Evolutionary conservation across 1,139 yeast species (phyloP).

Genomic region (Waltiozyma sp.): DNA sequence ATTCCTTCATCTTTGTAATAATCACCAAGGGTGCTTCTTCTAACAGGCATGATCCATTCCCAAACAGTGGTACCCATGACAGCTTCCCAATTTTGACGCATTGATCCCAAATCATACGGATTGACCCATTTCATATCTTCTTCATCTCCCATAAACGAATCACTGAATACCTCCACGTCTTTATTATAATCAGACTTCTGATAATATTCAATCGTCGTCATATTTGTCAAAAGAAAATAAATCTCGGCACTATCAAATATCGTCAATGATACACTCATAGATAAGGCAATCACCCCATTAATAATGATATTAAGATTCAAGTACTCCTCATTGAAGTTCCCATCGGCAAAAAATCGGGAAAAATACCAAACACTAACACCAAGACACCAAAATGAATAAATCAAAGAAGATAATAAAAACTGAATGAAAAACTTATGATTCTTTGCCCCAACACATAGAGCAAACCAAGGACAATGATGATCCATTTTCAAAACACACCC

Average conservation of each 20-base stretch:
- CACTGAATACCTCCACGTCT: slow-evolving; percentile 30
- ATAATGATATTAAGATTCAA: slow-evolving; percentile 53
- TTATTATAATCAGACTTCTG: slow-evolving; percentile 45
- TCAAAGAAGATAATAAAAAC: slow-evolving; percentile 47
- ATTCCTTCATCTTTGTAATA: slow-evolving; percentile 35
- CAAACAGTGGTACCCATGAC: slow-evolving; percentile 60
- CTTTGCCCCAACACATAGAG: slow-evolving; percentile 72
- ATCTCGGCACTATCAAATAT: slow-evolving; percentile 50
- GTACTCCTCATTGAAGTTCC: slow-evolving; percentile 27
- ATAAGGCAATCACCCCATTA: slow-evolving; percentile 45
- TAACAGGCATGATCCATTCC: slow-evolving; percentile 68
- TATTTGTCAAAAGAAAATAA: slow-evolving; percentile 49
- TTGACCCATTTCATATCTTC: slow-evolving; percentile 40
- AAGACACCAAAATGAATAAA: slow-evolving; percentile 35
- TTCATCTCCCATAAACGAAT: slow-evolving; percentile 27
- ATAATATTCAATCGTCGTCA: slow-evolving; percentile 76
- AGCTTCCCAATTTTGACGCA: slow-evolving; percentile 43
- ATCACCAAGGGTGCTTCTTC: slow-evolving; percentile 17
- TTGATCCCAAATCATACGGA: slow-evolving; percentile 61
- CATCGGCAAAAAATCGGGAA: slow-evolving; percentile 38
- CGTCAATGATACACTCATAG: slow-evolving; percentile 53
- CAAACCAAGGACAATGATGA: slow-evolving; percentile 97
- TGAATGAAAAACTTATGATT: slow-evolving; percentile 78
- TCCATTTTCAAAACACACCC: slow-evolving; percentile 70
- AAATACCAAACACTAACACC: slow-evolving; percentile 31